A percentile compares a stretch with the other conserved stretches of the same genome.
Conservation (phyloP, 208 protist species). For the Angomonas ambiguus region DNA sequence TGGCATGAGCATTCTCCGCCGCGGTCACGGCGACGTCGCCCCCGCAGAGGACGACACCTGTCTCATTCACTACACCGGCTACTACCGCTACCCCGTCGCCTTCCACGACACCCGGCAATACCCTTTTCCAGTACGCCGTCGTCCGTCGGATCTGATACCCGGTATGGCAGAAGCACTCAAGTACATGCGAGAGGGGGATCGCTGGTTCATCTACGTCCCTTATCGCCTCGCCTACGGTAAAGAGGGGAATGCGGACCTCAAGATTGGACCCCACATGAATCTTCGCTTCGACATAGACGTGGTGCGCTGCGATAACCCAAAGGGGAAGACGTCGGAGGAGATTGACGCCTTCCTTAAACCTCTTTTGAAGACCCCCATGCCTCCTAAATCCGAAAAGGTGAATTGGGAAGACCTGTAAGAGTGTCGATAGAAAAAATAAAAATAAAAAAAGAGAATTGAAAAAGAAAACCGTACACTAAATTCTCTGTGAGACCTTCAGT, state of each 20-base stretch:
- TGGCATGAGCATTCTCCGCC: conserved; percentile 43
- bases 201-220: conserved; percentile 69
- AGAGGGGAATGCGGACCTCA: conserved; percentile 25
- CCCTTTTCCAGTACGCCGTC: conserved; percentile 49
- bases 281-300: conserved; percentile 71
- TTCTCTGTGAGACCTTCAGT: no score
- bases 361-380: conserved; percentile 39
- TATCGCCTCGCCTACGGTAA: conserved; percentile 67
- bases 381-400: conserved; percentile 17
- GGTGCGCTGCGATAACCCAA: conserved; percentile 32
- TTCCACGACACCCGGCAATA: conserved; percentile 52
- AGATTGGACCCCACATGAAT: conserved; percentile 38
- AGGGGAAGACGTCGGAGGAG: conserved; percentile 43
- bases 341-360: conserved; percentile 49
- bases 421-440: conserved; percentile 4
- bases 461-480: background rate
- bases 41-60: conserved; percentile 49
- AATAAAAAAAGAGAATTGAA: background rate
- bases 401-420: conserved; percentile 41
- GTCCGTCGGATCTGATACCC: conserved; percentile 42
- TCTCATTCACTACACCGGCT: conserved; percentile 64
- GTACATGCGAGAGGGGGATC: conserved; percentile 85
- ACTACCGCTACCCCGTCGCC: conserved; percentile 39
- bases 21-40: conserved; percentile 44
- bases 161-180: conserved; percentile 73